Conservation (phyloP, 2,329 filamentous ascomycete species). For the Hypoxylon sp. region DNA sequence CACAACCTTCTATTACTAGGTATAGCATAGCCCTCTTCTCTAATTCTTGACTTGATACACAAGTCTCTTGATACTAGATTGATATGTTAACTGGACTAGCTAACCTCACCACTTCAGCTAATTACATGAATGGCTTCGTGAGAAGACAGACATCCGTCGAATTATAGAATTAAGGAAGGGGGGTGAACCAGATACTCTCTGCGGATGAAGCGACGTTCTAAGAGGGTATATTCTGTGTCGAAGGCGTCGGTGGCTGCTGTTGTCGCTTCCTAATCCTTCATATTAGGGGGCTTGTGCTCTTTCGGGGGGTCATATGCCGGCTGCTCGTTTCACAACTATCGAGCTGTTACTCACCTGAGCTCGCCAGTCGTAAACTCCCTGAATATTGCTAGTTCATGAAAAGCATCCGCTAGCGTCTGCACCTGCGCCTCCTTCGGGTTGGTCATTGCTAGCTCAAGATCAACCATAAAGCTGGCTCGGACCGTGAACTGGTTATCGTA, state of each 20-base stretch:
- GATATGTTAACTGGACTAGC: slow-evolving; percentile 12
- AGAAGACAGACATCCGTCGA: background rate
- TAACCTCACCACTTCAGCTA: slow-evolving; percentile 24
- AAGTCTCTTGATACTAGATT: slow-evolving; percentile 4
- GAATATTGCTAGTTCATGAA: slow-evolving; percentile 41
- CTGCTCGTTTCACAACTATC: slow-evolving; percentile 17
- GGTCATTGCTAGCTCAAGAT: slow-evolving; percentile 41
- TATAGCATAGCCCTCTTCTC: background rate
- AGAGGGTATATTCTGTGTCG: slow-evolving; percentile 9
- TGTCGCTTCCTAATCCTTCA: slow-evolving; percentile 25
- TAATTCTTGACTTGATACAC: background rate
- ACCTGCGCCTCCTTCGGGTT: slow-evolving; percentile 39
- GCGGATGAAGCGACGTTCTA: slow-evolving; percentile 1
- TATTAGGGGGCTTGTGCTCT: slow-evolving; percentile 23
- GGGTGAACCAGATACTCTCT: background rate
- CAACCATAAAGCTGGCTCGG: slow-evolving; percentile 39
- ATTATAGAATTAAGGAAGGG: slow-evolving; percentile 1
- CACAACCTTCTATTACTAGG: slow-evolving; percentile 3
- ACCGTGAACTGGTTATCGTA: slow-evolving; percentile 31
- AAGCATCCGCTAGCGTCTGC: slow-evolving; percentile 35
- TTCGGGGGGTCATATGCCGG: background rate
- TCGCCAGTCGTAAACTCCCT: slow-evolving; percentile 40
- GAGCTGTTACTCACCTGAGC: slow-evolving; percentile 39
- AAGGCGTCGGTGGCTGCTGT: background rate
- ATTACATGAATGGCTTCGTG: slow-evolving; percentile 21